These are phyloP conservation scores for Marasmius fiardii DNA, from an alignment of 1,284 basidiomycete genomes.

Conservation along the genomic window DNA sequence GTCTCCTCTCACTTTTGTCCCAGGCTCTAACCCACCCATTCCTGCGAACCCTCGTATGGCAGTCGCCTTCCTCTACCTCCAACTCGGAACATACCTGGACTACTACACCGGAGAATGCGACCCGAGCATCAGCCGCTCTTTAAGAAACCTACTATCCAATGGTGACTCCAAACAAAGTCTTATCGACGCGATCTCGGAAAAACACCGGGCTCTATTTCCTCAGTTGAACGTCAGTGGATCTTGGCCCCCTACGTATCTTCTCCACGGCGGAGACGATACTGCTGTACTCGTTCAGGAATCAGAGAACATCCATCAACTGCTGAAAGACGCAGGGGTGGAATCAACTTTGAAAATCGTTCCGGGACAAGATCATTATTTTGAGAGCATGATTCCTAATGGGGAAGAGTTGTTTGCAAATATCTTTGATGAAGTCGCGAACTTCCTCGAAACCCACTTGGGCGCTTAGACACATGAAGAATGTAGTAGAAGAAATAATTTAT, in stretches of 20 bases:
- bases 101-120: conserved; percentile 56
- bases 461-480: neutral
- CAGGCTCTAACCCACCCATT: conserved; percentile 47
- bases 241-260: conserved; percentile 45
- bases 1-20: conserved; percentile 48
- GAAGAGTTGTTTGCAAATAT: conserved; percentile 6
- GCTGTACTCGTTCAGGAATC: conserved; percentile 11
- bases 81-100: conserved; percentile 55
- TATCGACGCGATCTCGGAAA: too few relatives aligned
- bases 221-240: conserved; percentile 38
- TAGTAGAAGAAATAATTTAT: neutral
- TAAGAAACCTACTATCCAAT: too few relatives aligned
- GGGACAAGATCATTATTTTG: conserved; percentile 14
- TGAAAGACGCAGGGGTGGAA: conserved; percentile 7
- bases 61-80: conserved; percentile 54
- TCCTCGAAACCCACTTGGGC: neutral
- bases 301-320: conserved; percentile 5
- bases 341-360: conserved; percentile 5
- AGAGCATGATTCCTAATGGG: conserved; percentile 7
- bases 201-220: too few relatives aligned
- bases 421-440: conserved; percentile 5
- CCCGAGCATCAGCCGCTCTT: conserved; percentile 56
- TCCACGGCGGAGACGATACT: conserved; percentile 11
- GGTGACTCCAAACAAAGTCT: too few relatives aligned
- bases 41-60: conserved; percentile 62